phyloP scores from a whole-genome alignment of 352 stramenopile genomes.

The Salisapilia sapeloensis region DNA sequence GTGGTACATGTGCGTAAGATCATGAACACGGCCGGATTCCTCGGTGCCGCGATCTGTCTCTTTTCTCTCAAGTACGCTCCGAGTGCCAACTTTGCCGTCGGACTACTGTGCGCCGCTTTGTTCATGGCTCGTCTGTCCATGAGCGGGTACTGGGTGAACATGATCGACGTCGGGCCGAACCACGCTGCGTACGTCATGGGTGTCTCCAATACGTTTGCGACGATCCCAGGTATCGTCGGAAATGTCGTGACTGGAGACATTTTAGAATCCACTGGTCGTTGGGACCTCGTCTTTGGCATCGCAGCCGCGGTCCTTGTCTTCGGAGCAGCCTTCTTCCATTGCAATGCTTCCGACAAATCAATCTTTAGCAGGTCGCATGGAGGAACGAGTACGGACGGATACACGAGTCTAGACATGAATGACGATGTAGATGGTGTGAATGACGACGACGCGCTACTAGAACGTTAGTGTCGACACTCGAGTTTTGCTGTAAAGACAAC shows the following conservation, averaged over 20 bases:
- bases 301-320: conserved; percentile 50
- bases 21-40: conserved; percentile 61
- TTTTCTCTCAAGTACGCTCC: conserved; percentile 55
- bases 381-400: no score
- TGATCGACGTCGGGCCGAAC: conserved; percentile 73
- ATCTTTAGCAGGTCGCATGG: no score
- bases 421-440: no score
- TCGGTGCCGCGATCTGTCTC: conserved; percentile 53
- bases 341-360: conserved; percentile 51
- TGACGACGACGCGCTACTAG: no score
- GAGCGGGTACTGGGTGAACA: conserved; percentile 80
- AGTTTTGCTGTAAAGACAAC: no score
- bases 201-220: conserved; percentile 76
- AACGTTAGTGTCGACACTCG: no score
- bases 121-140: conserved; percentile 61
- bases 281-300: conserved; percentile 76
- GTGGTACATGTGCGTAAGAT: conserved; percentile 58
- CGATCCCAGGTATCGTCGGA: conserved; percentile 66
- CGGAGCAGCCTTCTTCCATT: conserved; percentile 59
- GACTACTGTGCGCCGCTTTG: conserved; percentile 54
- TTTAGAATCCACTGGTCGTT: conserved; percentile 41
- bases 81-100: conserved; percentile 24
- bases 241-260: conserved; percentile 77
- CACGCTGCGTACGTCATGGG: conserved; percentile 77
- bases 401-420: no score